phyloP scores from a whole-genome alignment of 352 stramenopile genomes.

The Phytophthora melonis region DNA sequence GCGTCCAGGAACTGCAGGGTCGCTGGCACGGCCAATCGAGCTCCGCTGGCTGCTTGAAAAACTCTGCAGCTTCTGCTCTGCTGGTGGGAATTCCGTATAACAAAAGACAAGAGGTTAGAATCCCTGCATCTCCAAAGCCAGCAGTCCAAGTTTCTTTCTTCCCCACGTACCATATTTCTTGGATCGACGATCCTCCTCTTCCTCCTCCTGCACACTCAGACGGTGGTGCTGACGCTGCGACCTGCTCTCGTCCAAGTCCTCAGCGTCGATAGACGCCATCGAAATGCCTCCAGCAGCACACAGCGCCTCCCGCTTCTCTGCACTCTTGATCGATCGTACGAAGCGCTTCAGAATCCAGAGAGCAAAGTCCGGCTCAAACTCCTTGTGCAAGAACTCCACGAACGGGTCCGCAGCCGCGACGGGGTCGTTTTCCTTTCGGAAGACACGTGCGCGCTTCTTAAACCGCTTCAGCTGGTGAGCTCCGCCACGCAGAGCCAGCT shows the following conservation, averaged over 20 bases:
- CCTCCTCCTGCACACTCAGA: slow-evolving; percentile 28
- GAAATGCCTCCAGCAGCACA: slow-evolving; percentile 43
- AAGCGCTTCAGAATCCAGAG: slow-evolving; percentile 67
- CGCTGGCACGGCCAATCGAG: slow-evolving; percentile 21
- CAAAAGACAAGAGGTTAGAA: slow-evolving; percentile 10
- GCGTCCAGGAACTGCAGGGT: slow-evolving; percentile 33
- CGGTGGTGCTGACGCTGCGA: slow-evolving; percentile 25
- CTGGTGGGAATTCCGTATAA: slow-evolving; percentile 23
- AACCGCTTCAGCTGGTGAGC: slow-evolving; percentile 70
- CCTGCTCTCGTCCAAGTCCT: slow-evolving; percentile 28
- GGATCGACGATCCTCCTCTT: slow-evolving; percentile 32
- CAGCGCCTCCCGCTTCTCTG: slow-evolving; percentile 63
- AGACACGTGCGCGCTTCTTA: slow-evolving; percentile 71
- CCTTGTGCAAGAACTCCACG: slow-evolving; percentile 58
- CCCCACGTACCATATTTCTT: slow-evolving; percentile 53
- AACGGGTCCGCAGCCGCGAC: slow-evolving; percentile 55
- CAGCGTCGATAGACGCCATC: slow-evolving; percentile 27
- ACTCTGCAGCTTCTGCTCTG: slow-evolving; percentile 50
- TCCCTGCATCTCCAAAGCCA: background rate
- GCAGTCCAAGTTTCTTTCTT: background rate
- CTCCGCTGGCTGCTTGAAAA: slow-evolving; percentile 39
- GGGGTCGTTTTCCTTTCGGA: slow-evolving; percentile 79
- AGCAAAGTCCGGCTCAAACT: slow-evolving; percentile 66
- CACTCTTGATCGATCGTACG: slow-evolving; percentile 58
- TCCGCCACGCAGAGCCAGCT: slow-evolving; percentile 56